These are phyloP conservation scores for Aspergillus clavatus DNA, from an alignment of 2,329 filamentous ascomycete genomes.

Conservation along the genomic window DNA sequence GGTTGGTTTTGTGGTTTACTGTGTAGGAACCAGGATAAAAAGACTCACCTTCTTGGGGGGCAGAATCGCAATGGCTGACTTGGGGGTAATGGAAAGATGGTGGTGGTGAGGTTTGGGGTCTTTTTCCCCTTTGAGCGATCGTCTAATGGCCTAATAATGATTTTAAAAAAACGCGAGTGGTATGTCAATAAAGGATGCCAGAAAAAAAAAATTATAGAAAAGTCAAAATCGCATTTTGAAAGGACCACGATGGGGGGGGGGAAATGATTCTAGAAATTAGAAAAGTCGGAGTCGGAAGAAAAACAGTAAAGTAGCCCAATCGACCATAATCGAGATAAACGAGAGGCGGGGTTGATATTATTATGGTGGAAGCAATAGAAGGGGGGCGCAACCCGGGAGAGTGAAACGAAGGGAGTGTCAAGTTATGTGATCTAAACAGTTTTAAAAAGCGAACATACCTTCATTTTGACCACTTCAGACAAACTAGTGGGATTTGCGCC, in stretches of 20 bases:
- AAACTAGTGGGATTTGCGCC: constrained; percentile 1
- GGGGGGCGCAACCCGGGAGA: background rate
- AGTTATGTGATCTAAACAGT: background rate
- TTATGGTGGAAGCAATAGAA: background rate
- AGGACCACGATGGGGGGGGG: too few species aligned
- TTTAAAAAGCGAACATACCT: constrained; percentile 12
- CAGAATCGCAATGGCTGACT: constrained; percentile 81
- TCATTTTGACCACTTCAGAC: constrained; percentile 14
- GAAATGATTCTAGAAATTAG: too few species aligned
- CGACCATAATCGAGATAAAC: constrained; percentile 17
- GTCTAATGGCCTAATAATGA: constrained; percentile 64
- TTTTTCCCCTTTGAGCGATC: constrained; percentile 89
- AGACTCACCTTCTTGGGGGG: constrained; percentile 76
- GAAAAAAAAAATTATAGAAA: too few species aligned
- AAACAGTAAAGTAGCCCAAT: constrained; percentile 2
- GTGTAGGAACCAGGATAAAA: too few species aligned
- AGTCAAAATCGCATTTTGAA: too few species aligned
- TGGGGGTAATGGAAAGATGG: constrained; percentile 73
- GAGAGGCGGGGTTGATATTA: constrained; percentile 7
- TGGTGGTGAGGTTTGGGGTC: constrained; percentile 49
- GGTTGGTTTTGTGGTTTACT: background rate
- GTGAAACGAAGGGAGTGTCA: constrained; percentile 7
- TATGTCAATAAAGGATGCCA: constrained; percentile 3
- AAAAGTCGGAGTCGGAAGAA: background rate
- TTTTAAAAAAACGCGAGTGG: constrained; percentile 4